Conservation (phyloP, 352 stramenopile species). For the Globisporangium paddicum region DNA sequence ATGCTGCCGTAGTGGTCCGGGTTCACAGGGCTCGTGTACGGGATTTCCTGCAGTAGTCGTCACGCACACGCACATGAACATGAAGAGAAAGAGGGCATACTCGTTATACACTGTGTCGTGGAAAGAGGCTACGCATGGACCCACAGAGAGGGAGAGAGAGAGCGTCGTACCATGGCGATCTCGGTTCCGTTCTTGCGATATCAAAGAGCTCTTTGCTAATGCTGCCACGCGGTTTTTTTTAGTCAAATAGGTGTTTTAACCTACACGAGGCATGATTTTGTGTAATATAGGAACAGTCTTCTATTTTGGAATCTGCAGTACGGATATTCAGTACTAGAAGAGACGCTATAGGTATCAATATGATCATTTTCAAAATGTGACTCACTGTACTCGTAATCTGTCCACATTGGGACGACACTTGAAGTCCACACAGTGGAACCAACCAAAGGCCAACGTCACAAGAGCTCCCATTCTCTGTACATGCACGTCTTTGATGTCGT, state of each 20-base stretch:
- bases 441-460: too few species aligned
- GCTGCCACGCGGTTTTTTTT: slow-evolving; percentile 3
- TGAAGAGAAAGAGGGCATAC: not conserved
- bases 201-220: not conserved
- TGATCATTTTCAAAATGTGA: not conserved
- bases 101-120: not conserved
- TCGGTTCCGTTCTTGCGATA: slow-evolving; percentile 1
- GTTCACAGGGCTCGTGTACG: slow-evolving; percentile 75
- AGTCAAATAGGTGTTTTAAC: not conserved
- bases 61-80: not conserved
- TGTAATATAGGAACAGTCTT: not conserved
- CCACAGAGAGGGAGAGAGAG: not conserved
- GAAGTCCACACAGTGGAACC: too few species aligned
- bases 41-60: slow-evolving; percentile 51
- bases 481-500: not conserved
- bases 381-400: not conserved
- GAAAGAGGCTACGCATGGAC: not conserved
- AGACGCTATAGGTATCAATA: not conserved
- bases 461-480: not conserved
- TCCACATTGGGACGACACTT: too few species aligned
- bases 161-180: not conserved
- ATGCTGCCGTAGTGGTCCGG: slow-evolving; percentile 67
- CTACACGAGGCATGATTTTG: not conserved
- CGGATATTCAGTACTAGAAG: not conserved
- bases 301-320: not conserved